A percentile compares a stretch with the other conserved stretches of the same genome.
Evolutionary conservation across 2,329 filamentous ascomycete genomes (phyloP).

Genomic region (Sarocladium brachiariae): DNA sequence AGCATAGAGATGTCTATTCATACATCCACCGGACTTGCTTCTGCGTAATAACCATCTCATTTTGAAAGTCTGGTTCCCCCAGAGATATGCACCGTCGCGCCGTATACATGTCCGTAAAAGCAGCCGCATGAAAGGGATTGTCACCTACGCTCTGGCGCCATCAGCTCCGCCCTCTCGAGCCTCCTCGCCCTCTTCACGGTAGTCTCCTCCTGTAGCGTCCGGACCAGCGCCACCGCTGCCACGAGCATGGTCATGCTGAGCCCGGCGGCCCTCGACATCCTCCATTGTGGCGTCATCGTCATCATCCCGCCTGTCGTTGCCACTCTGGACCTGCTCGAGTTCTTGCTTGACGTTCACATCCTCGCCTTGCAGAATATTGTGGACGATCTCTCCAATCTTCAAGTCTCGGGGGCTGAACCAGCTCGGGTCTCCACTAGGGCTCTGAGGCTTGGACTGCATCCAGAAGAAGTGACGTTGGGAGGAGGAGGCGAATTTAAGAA

Average conservation of each 20-base stretch:
- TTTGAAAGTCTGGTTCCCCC: slow-evolving; percentile 10
- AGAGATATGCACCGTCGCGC: slow-evolving; percentile 12
- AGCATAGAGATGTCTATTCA: slow-evolving; percentile 23
- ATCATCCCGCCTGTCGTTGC: slow-evolving; percentile 41
- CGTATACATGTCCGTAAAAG: slow-evolving; percentile 18
- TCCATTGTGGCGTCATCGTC: slow-evolving; percentile 50
- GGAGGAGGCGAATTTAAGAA: slow-evolving; percentile 88
- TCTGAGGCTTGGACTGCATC: slow-evolving; percentile 87
- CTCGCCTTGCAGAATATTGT: slow-evolving; percentile 78
- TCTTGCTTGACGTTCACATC: slow-evolving; percentile 74
- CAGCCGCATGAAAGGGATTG: slow-evolving; percentile 23
- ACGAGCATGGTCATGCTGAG: slow-evolving; percentile 43
- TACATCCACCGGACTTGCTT: slow-evolving; percentile 18
- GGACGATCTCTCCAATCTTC: slow-evolving; percentile 82
- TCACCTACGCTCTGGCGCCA: slow-evolving; percentile 98
- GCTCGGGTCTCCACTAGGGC: slow-evolving; percentile 57
- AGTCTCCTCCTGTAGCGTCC: slow-evolving; percentile 83
- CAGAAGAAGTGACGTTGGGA: slow-evolving; percentile 91
- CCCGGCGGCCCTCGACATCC: slow-evolving; percentile 58
- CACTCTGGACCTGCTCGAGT: slow-evolving; percentile 53
- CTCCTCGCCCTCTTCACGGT: slow-evolving; percentile 82
- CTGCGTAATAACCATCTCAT: slow-evolving; percentile 9
- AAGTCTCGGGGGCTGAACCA: slow-evolving; percentile 81
- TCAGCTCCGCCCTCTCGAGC: slow-evolving; percentile 91
- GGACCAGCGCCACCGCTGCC: slow-evolving; percentile 75